Evolutionary conservation across 2,329 filamentous ascomycete genomes (phyloP).

Genomic region (Colletotrichum magnum): DNA sequence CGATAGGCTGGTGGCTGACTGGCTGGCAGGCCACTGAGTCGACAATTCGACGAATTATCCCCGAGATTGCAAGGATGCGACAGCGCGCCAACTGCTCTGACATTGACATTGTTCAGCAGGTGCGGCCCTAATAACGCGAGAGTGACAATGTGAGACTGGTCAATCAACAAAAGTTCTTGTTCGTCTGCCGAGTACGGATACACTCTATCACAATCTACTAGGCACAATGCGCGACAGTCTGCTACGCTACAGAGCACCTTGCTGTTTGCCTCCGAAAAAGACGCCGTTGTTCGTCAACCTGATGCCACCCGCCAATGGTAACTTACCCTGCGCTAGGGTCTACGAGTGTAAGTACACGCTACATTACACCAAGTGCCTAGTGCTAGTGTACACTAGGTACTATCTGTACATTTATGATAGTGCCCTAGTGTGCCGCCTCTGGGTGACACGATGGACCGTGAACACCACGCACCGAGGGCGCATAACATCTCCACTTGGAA

Average conservation of each 20-base stretch:
- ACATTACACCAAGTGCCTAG: too few species aligned
- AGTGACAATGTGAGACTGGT: constrained; percentile 16
- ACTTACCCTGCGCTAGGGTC: background rate
- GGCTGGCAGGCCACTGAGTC: constrained; percentile 25
- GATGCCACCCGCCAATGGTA: too few species aligned
- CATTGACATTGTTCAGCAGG: constrained; percentile 5
- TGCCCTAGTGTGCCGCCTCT: too few species aligned
- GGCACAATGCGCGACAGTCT: too few species aligned
- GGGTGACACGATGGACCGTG: constrained; percentile 26
- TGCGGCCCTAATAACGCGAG: constrained; percentile 14
- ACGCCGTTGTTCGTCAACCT: constrained; percentile 15
- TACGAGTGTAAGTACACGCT: too few species aligned
- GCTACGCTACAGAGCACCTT: background rate
- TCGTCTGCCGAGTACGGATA: too few species aligned
- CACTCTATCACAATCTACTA: too few species aligned
- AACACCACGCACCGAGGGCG: constrained; percentile 7
- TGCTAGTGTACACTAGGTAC: too few species aligned
- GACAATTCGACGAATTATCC: constrained; percentile 39
- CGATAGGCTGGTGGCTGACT: constrained; percentile 4
- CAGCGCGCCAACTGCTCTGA: background rate
- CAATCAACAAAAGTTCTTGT: constrained; percentile 28
- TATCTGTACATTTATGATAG: too few species aligned
- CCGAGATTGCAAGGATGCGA: constrained; percentile 37
- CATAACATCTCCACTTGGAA: constrained; percentile 35
- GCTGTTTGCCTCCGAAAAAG: constrained; percentile 28